Conservation (phyloP, 352 stramenopile genomes). For the Sclerospora graminicola region DNA sequence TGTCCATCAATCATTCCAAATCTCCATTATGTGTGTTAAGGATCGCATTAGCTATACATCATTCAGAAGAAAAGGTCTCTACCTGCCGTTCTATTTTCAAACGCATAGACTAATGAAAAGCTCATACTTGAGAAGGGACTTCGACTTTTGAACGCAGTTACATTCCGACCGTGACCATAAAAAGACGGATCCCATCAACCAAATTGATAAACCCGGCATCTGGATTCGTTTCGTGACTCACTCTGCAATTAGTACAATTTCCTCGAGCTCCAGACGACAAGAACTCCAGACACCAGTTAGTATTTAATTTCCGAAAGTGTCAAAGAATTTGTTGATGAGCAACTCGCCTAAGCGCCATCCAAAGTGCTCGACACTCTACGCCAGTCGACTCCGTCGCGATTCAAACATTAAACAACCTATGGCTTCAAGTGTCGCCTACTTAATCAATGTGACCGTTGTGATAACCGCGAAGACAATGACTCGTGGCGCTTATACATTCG, state of each 20-base stretch:
- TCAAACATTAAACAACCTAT: constrained; percentile 3
- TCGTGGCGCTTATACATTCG: constrained; percentile 12
- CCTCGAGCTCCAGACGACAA: constrained; percentile 1
- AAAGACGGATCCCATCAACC: constrained; percentile 15
- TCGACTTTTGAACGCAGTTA: constrained; percentile 3
- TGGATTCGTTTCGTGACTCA: constrained; percentile 14
- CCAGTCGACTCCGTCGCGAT: constrained; percentile 1
- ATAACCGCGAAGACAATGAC: constrained; percentile 20
- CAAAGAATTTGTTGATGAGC: constrained; percentile 7
- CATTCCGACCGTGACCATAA: constrained; percentile 13
- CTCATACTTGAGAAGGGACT: constrained; percentile 10
- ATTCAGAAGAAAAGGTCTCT: too few relatives aligned
- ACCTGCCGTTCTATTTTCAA: too few relatives aligned
- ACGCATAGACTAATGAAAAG: constrained; percentile 5
- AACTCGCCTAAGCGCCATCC: constrained; percentile 18
- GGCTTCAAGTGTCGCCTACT: constrained; percentile 16
- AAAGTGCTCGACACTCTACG: constrained; percentile 26
- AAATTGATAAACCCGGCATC: neutral
- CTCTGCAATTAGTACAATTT: neutral
- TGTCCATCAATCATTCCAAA: constrained; percentile 1
- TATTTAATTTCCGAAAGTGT: too few relatives aligned
- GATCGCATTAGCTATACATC: constrained; percentile 5
- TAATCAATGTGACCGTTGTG: constrained; percentile 23
- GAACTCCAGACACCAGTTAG: neutral
- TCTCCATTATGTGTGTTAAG: constrained; percentile 3